Evolutionary conservation across 306 rosid species (phyloP).

Genomic region (Aeschynomene evenia): DNA sequence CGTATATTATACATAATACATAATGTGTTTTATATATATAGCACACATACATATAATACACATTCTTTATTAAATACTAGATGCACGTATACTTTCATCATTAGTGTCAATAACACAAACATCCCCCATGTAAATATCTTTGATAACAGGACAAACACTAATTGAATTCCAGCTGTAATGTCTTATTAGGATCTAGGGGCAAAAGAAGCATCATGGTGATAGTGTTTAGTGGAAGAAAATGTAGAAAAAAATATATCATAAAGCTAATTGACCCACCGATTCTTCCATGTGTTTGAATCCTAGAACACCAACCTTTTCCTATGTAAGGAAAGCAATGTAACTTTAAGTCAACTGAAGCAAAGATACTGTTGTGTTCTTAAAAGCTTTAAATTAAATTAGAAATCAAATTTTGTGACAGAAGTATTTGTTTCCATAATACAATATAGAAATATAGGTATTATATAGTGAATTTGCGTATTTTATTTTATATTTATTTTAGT

Average conservation of each 20-base stretch:
- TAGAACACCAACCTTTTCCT: not conserved
- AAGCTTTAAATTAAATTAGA: not conserved
- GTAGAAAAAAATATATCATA: not conserved
- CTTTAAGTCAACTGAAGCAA: not conserved
- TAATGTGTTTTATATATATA: no score
- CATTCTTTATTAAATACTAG: no score
- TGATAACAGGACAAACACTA: not conserved
- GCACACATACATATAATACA: no score
- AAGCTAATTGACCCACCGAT: conserved; percentile 9
- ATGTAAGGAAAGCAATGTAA: not conserved
- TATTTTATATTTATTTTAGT: no score
- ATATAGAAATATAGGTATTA: no score
- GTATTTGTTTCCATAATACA: no score
- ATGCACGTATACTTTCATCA: no score
- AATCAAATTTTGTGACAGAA: no score
- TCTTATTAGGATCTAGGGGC: not conserved
- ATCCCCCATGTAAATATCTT: not conserved
- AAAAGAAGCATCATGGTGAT: not conserved
- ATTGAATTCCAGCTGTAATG: not conserved
- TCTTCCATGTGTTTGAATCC: not conserved
- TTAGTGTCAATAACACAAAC: not conserved
- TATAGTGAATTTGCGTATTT: no score
- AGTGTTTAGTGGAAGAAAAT: not conserved
- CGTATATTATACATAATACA: no score
- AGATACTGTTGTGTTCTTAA: not conserved